Evolutionary conservation across 768 basidiomycete genomes (phyloP).

Genomic region (Mycena chlorophos): DNA sequence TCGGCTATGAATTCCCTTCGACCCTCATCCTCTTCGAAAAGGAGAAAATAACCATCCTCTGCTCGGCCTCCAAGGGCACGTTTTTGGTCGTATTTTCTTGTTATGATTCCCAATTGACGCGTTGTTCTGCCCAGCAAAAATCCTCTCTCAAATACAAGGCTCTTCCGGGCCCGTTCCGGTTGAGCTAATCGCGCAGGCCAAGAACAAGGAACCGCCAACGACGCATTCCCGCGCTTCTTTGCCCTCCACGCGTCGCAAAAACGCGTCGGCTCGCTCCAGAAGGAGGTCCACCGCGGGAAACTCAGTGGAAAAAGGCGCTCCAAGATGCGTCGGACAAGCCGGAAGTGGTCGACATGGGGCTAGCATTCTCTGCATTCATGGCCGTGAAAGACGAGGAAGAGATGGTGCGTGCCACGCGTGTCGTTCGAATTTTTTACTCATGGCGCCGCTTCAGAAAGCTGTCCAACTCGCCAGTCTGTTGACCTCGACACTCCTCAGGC

Average conservation of each 20-base stretch:
- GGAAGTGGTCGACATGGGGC: slow-evolving; percentile 76
- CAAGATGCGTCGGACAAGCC: slow-evolving; percentile 57
- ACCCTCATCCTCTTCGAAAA: slow-evolving; percentile 85
- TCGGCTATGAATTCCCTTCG: slow-evolving; percentile 97
- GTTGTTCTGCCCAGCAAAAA: slow-evolving; percentile 61
- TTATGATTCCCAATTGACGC: background rate
- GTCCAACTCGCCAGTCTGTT: slow-evolving; percentile 72
- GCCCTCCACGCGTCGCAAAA: slow-evolving; percentile 58
- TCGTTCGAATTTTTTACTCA: slow-evolving; percentile 13
- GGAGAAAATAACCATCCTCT: slow-evolving; percentile 74
- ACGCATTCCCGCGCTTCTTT: slow-evolving; percentile 71
- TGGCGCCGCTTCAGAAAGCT: slow-evolving; percentile 57
- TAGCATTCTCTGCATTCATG: slow-evolving; percentile 75
- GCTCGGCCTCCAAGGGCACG: slow-evolving; percentile 85
- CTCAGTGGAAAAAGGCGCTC: slow-evolving; percentile 79
- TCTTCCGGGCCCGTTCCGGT: slow-evolving; percentile 58
- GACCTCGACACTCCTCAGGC: slow-evolving; percentile 80
- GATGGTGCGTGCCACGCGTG: slow-evolving; percentile 54
- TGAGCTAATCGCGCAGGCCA: slow-evolving; percentile 76
- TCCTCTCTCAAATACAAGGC: slow-evolving; percentile 75
- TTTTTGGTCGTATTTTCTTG: slow-evolving; percentile 9
- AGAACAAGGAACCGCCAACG: slow-evolving; percentile 77
- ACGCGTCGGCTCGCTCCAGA: slow-evolving; percentile 73
- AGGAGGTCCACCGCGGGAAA: slow-evolving; percentile 86
- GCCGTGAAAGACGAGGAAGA: slow-evolving; percentile 92